These are phyloP conservation scores for Pseudocercospora crystallina DNA, from an alignment of 2,329 filamentous ascomycete species.

Conservation along the genomic window DNA sequence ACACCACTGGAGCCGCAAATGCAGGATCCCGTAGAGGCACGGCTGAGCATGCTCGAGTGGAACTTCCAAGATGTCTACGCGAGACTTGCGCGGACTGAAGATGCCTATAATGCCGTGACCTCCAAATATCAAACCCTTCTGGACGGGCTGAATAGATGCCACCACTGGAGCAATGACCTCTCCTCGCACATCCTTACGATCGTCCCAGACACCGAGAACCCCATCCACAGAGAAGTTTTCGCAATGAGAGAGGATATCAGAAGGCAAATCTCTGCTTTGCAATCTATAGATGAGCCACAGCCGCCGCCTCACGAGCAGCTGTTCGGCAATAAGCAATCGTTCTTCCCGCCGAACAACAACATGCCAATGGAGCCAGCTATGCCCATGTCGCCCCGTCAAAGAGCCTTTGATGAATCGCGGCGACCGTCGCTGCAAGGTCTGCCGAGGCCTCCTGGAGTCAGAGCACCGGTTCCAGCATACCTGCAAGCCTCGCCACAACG, in stretches of 20 bases:
- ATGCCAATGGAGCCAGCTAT: conserved; percentile 27
- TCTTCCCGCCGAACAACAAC: conserved; percentile 34
- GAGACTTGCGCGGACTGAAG: conserved; percentile 78
- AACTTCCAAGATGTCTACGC: conserved; percentile 75
- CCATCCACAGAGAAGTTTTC: conserved; percentile 71
- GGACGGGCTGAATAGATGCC: conserved; percentile 73
- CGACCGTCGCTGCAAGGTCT: conserved; percentile 53
- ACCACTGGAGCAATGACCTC: conserved; percentile 82
- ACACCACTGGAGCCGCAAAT: conserved; percentile 56
- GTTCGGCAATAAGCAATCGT: conserved; percentile 39
- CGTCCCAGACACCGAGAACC: conserved; percentile 72
- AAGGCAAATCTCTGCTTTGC: conserved; percentile 60
- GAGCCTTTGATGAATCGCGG: conserved; percentile 80
- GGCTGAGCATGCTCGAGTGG: conserved; percentile 75
- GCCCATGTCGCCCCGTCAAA: conserved; percentile 82
- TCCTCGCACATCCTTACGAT: conserved; percentile 72
- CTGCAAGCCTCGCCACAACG: conserved; percentile 70
- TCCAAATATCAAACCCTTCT: conserved; percentile 78
- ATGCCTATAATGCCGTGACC: conserved; percentile 75
- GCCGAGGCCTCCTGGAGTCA: conserved; percentile 64
- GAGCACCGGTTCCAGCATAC: conserved; percentile 78
- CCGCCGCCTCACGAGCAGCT: conserved; percentile 57
- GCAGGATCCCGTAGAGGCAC: conserved; percentile 73
- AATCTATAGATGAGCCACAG: conserved; percentile 54
- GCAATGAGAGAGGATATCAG: conserved; percentile 64